phyloP scores from a whole-genome alignment of 345 rosid species.

The Excoecaria agallocha region DNA sequence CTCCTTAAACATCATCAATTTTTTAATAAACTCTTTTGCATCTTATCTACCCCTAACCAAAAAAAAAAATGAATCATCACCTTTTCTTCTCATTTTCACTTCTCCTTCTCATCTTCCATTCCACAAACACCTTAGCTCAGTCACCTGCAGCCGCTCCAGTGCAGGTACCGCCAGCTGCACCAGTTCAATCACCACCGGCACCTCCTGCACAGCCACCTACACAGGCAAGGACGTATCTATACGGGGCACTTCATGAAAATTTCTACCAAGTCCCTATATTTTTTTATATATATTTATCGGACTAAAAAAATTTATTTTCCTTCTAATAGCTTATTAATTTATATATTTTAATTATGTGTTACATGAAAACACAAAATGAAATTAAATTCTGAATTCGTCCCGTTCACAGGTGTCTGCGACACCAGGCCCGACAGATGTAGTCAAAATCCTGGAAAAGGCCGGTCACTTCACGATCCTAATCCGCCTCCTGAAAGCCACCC shows the following conservation, averaged over 20 bases:
- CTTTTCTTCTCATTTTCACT: neutral
- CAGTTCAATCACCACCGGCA: slow-evolving; percentile 16
- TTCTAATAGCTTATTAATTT: too few species aligned
- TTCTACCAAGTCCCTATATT: too few species aligned
- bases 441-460: slow-evolving; percentile 22
- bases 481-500: slow-evolving; percentile 22
- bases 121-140: slow-evolving; percentile 7
- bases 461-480: slow-evolving; percentile 21
- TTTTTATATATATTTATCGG: too few species aligned
- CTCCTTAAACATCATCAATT: slow-evolving; percentile 6
- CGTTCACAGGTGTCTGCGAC: neutral
- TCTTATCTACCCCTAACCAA: neutral
- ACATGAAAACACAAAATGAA: too few species aligned
- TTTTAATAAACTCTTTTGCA: neutral
- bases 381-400: too few species aligned
- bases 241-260: too few species aligned
- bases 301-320: too few species aligned
- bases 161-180: slow-evolving; percentile 10
- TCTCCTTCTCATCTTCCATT: slow-evolving; percentile 11
- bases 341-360: too few species aligned
- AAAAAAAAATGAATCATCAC: neutral
- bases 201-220: slow-evolving; percentile 11
- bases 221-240: too few species aligned
- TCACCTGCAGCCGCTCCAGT: slow-evolving; percentile 4
- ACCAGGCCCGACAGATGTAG: slow-evolving; percentile 16